These are phyloP conservation scores for Phlebopus sp. DNA, from an alignment of 1,284 basidiomycete species.

Conservation along the genomic window DNA sequence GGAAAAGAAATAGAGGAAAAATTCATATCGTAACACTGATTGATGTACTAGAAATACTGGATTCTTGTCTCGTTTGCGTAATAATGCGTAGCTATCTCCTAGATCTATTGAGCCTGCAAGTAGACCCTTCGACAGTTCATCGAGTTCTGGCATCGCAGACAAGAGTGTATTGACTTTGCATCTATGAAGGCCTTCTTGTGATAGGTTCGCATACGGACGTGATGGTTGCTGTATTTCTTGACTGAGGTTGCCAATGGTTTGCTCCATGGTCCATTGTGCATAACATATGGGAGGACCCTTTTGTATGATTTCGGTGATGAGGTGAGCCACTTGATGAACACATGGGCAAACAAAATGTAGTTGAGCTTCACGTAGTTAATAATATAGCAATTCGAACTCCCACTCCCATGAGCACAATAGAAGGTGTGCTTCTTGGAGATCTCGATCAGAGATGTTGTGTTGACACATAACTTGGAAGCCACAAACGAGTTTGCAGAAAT, in stretches of 20 bases:
- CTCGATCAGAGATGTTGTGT: not conserved
- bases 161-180: constrained; percentile 24
- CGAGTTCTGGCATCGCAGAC: too few species aligned
- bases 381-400: constrained; percentile 7
- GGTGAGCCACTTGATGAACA: constrained; percentile 32
- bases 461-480: constrained; percentile 2
- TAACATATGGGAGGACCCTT: constrained; percentile 26
- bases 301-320: constrained; percentile 23
- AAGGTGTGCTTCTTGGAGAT: too few species aligned
- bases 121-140: too few species aligned
- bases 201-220: constrained; percentile 32
- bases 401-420: too few species aligned
- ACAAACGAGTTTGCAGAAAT: constrained; percentile 1
- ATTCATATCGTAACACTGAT: too few species aligned
- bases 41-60: too few species aligned
- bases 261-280: constrained; percentile 35
- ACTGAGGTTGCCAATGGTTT: constrained; percentile 36
- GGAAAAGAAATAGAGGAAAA: too few species aligned
- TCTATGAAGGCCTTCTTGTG: constrained; percentile 25
- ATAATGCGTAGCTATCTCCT: too few species aligned
- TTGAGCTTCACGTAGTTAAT: constrained; percentile 23
- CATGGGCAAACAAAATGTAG: constrained; percentile 34
- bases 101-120: too few species aligned
- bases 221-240: constrained; percentile 31
- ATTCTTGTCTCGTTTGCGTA: too few species aligned